Evolutionary conservation across 345 rosid species (phyloP).

Genomic region (Euphorbia lathyris): DNA sequence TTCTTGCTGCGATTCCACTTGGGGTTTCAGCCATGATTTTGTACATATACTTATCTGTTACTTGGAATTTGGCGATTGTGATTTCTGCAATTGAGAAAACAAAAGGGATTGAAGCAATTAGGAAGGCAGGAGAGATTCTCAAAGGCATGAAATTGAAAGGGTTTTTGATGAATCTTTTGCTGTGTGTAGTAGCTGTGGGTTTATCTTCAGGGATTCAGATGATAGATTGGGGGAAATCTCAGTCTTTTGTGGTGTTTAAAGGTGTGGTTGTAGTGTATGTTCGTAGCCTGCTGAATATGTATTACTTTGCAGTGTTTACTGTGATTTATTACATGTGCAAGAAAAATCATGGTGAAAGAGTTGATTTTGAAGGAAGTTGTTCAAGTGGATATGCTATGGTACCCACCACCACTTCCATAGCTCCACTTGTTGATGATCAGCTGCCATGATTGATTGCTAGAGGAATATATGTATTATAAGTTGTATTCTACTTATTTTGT

Average conservation of each 20-base stretch:
- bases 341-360: conserved; percentile 44
- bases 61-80: conserved; percentile 49
- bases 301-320: conserved; percentile 36
- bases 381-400: conserved; percentile 32
- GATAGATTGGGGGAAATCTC: conserved; percentile 5
- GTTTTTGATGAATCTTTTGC: conserved; percentile 42
- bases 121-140: conserved; percentile 52
- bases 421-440: not conserved
- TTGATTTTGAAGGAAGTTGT: conserved; percentile 32
- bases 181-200: conserved; percentile 11
- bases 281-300: conserved; percentile 30
- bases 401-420: not conserved
- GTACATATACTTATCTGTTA: conserved; percentile 35
- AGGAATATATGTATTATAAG: too few relatives aligned
- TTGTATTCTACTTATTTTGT: too few relatives aligned
- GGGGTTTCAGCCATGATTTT: conserved; percentile 22
- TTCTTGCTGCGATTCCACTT: not conserved
- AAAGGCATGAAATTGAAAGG: conserved; percentile 46
- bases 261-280: conserved; percentile 29
- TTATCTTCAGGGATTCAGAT: conserved; percentile 13
- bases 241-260: not conserved
- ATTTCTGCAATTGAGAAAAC: conserved; percentile 54
- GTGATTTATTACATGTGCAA: conserved; percentile 46
- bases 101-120: conserved; percentile 49
- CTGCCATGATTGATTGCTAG: too few relatives aligned